phyloP scores from a whole-genome alignment of 148 eudicot species.

The Vaccinium vitisidaea region DNA sequence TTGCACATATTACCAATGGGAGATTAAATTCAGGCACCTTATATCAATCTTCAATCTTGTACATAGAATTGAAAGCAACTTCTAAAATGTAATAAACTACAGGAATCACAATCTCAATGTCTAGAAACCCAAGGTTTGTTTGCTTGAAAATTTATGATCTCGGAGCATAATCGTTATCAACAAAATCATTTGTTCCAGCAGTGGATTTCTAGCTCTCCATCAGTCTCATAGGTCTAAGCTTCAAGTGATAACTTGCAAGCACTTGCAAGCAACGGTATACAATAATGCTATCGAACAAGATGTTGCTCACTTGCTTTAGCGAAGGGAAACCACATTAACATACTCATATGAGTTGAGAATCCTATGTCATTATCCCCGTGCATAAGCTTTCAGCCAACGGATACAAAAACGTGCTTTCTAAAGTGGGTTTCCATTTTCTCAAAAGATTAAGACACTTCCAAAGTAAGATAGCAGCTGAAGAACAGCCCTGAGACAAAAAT shows the following conservation, averaged over 20 bases:
- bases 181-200: not conserved
- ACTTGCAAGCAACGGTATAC: not conserved
- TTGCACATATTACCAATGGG: not conserved
- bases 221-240: not conserved
- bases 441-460: not conserved
- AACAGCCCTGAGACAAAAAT: not conserved
- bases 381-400: not conserved
- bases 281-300: not conserved
- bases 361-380: not conserved
- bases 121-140: not conserved
- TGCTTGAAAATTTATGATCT: not conserved
- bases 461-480: not conserved
- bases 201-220: not conserved
- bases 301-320: not conserved
- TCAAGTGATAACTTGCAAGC: not conserved
- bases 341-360: not conserved
- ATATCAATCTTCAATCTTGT: not conserved
- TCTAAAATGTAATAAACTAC: not conserved
- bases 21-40: not conserved
- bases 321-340: not conserved
- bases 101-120: not conserved
- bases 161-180: not conserved
- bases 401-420: not conserved
- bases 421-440: not conserved
- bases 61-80: not conserved